phyloP scores from a whole-genome alignment of 176 grass and related monocot genomes.

The Raddia guianensis region DNA sequence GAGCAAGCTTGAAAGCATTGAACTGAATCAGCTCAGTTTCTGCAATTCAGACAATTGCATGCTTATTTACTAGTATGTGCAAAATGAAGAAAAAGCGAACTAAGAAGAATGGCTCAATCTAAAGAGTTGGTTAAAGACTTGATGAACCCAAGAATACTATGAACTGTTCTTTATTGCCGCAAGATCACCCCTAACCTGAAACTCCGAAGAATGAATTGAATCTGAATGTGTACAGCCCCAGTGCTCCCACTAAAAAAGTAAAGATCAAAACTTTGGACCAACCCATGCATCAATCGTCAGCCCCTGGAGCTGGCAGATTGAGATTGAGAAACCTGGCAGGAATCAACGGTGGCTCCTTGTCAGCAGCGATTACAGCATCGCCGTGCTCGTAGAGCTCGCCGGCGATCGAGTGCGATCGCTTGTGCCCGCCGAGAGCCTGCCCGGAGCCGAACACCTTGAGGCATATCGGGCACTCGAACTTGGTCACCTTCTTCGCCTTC shows the following conservation, averaged over 20 bases:
- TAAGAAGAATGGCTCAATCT: neutral
- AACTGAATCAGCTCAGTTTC: conserved; percentile 1
- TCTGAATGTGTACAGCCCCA: conserved; percentile 40
- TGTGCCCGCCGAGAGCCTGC: too few species aligned
- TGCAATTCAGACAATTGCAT: conserved; percentile 8
- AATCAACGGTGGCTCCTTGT: neutral
- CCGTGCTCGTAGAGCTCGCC: conserved; percentile 5
- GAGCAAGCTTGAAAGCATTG: conserved; percentile 20
- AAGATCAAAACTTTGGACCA: neutral
- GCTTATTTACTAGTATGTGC: conserved; percentile 38
- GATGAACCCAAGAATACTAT: conserved; percentile 20
- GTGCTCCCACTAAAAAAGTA: neutral
- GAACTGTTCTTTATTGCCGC: conserved; percentile 18
- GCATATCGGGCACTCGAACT: conserved; percentile 63
- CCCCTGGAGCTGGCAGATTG: conserved; percentile 61
- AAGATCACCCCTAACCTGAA: conserved; percentile 31
- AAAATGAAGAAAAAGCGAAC: neutral
- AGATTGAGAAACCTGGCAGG: conserved; percentile 54
- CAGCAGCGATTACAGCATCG: neutral
- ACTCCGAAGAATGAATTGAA: conserved; percentile 42
- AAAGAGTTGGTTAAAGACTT: neutral
- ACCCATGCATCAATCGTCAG: conserved; percentile 41
- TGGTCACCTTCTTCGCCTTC: conserved; percentile 27
- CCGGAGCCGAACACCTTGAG: conserved; percentile 50
- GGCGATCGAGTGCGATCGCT: conserved; percentile 54